Evolutionary conservation across 306 rosid genomes (phyloP).

Genomic region (Trifolium subterraneum): DNA sequence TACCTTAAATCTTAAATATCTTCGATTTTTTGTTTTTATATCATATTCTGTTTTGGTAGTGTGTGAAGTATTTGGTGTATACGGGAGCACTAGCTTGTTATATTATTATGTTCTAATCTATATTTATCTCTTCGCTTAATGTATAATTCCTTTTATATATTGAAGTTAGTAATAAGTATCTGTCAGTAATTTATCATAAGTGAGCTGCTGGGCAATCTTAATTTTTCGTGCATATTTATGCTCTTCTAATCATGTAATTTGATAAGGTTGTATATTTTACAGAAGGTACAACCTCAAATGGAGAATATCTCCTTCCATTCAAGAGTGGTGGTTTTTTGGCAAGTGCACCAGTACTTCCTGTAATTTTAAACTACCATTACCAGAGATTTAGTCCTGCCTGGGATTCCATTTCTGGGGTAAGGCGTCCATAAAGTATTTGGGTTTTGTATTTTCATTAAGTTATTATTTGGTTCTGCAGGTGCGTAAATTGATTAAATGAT

Average conservation of each 20-base stretch:
- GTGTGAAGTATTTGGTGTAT: constrained; percentile 22
- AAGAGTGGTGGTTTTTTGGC: constrained; percentile 94
- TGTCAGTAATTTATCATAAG: constrained; percentile 15
- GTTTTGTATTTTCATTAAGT: constrained; percentile 11
- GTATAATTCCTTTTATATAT: neutral
- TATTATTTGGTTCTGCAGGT: neutral
- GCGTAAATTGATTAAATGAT: neutral
- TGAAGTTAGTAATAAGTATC: neutral
- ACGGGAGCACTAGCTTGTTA: neutral
- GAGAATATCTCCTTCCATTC: constrained; percentile 87
- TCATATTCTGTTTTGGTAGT: constrained; percentile 10
- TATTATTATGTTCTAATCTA: neutral
- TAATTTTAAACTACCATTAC: constrained; percentile 76
- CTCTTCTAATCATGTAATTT: constrained; percentile 21
- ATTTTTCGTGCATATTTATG: constrained; percentile 11
- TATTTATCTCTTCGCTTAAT: neutral
- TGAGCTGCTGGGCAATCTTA: constrained; percentile 22
- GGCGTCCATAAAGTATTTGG: constrained; percentile 38
- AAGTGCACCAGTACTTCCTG: constrained; percentile 78
- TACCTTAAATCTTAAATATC: constrained; percentile 16
- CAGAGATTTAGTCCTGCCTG: constrained; percentile 92
- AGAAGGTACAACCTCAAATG: constrained; percentile 98
- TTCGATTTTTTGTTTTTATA: constrained; percentile 2
- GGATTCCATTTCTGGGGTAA: constrained; percentile 97
- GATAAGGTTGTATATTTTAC: constrained; percentile 44